Evolutionary conservation across 306 rosid genomes (phyloP).

Genomic region (Calophaca sinica): DNA sequence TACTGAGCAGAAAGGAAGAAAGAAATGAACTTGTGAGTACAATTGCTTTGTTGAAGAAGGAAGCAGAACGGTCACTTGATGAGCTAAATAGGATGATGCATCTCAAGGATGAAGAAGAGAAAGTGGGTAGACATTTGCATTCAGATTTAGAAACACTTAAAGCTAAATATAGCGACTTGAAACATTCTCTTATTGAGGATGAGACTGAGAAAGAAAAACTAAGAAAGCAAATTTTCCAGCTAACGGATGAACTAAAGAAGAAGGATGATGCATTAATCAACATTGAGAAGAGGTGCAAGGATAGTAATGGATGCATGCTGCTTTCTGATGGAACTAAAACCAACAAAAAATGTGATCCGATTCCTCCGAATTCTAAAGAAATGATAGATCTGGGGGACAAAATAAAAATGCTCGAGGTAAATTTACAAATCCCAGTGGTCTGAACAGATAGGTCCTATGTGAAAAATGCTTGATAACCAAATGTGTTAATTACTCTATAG

Average conservation of each 20-base stretch:
- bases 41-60: constrained; percentile 67
- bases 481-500: constrained; percentile 20
- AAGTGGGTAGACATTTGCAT: constrained; percentile 49
- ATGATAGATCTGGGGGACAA: constrained; percentile 67
- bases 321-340: constrained; percentile 56
- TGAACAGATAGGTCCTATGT: constrained; percentile 22
- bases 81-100: constrained; percentile 61
- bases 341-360: constrained; percentile 49
- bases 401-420: constrained; percentile 86
- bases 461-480: constrained; percentile 37
- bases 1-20: constrained; percentile 55
- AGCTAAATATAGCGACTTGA: constrained; percentile 64
- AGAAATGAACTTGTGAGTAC: constrained; percentile 66
- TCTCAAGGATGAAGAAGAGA: constrained; percentile 67
- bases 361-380: constrained; percentile 59
- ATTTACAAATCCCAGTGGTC: constrained; percentile 24
- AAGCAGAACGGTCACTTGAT: constrained; percentile 62
- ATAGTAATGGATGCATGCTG: constrained; percentile 52
- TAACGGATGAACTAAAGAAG: constrained; percentile 67
- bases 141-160: constrained; percentile 69
- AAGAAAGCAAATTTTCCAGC: constrained; percentile 61
- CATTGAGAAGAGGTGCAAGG: constrained; percentile 54
- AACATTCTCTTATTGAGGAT: constrained; percentile 61
- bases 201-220: constrained; percentile 81
- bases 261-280: constrained; percentile 64